These are phyloP conservation scores for Phialocephala sp. DNA, from an alignment of 2,329 filamentous ascomycete species.

Conservation along the genomic window DNA sequence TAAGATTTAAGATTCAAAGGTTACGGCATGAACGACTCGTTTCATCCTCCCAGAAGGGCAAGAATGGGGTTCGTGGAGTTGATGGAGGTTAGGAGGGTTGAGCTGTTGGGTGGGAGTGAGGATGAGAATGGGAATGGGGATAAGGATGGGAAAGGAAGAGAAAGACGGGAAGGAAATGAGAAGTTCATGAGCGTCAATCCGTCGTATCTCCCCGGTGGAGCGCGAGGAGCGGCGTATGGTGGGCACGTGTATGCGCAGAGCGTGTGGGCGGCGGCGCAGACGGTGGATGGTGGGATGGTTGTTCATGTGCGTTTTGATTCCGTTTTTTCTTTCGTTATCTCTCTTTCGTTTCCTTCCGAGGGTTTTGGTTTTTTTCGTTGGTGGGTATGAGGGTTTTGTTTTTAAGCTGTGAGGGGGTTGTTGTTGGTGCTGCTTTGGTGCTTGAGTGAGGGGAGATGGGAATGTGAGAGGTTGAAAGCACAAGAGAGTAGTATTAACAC, in stretches of 20 bases:
- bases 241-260: constrained; percentile 53
- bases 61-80: constrained; percentile 17
- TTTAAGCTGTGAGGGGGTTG: not conserved
- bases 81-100: constrained; percentile 4
- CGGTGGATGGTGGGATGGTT: constrained; percentile 44
- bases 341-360: not conserved
- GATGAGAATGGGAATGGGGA: not conserved
- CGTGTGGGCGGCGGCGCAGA: constrained; percentile 46
- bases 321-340: not conserved
- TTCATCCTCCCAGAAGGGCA: too few species aligned
- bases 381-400: not conserved
- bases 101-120: not conserved
- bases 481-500: not conserved
- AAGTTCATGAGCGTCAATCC: constrained; percentile 23
- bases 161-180: too few species aligned
- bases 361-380: constrained; percentile 2
- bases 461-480: not conserved
- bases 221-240: constrained; percentile 45
- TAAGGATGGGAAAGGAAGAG: not conserved
- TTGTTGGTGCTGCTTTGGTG: too few species aligned
- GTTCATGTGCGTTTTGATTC: constrained; percentile 49
- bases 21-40: not conserved
- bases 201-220: constrained; percentile 23
- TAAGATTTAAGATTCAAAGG: too few species aligned
- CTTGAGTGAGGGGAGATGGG: too few species aligned